A percentile compares a stretch with the other conserved stretches of the same genome.
Conservation (phyloP, 805 yeast species). For the Myxozyma lipomycoides region DNA sequence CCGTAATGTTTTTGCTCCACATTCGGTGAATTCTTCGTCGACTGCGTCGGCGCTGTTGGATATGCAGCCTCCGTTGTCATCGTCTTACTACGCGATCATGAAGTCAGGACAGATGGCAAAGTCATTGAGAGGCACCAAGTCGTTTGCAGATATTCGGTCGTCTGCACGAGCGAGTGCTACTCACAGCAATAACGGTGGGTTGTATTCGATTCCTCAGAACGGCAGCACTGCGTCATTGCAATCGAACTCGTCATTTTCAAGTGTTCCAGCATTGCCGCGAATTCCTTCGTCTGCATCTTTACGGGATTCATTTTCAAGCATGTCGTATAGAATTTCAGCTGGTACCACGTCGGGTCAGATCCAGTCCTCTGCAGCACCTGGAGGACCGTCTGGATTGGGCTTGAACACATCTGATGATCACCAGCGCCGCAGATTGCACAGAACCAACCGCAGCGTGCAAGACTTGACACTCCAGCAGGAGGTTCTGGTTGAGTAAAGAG, state of each 20-base stretch:
- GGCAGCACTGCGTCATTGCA: slow-evolving; percentile 8
- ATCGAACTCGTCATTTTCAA: slow-evolving; percentile 3
- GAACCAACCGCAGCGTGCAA: neutral
- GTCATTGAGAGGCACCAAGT: slow-evolving; percentile 34
- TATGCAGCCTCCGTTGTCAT: neutral
- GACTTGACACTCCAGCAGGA: slow-evolving; percentile 9
- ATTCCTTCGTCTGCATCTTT: neutral
- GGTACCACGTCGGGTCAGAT: neutral
- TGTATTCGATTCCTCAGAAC: slow-evolving; percentile 17
- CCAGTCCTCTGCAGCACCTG: too few relatives aligned
- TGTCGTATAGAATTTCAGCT: neutral
- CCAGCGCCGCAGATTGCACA: slow-evolving; percentile 1
- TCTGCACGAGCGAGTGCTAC: slow-evolving; percentile 17
- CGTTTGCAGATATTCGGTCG: slow-evolving; percentile 37
- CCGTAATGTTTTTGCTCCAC: slow-evolving; percentile 1
- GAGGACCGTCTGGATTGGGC: too few relatives aligned
- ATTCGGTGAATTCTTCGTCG: neutral
- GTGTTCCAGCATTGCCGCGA: slow-evolving; percentile 17
- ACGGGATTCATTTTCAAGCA: neutral
- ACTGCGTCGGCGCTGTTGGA: slow-evolving; percentile 1
- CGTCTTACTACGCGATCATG: neutral
- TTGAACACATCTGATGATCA: too few relatives aligned
- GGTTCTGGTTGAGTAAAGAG: slow-evolving; percentile 11
- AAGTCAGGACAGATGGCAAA: neutral
- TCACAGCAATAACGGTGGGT: neutral